A percentile compares a stretch with the other conserved stretches of the same genome.
Evolutionary conservation across 495 filamentous ascomycete genomes (phyloP).

Genomic region (Penicillium bialowiezense): DNA sequence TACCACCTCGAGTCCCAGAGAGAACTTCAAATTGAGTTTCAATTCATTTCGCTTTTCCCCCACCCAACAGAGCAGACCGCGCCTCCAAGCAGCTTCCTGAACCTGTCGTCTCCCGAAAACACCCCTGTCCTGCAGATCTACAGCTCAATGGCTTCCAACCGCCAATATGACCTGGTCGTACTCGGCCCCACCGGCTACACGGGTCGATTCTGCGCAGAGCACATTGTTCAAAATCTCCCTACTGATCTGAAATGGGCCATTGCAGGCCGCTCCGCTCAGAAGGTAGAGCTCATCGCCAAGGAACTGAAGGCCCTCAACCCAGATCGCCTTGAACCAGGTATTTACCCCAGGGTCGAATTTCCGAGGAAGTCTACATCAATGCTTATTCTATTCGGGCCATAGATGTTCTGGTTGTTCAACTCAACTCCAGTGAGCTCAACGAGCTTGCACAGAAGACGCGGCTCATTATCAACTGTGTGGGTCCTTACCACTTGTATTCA

Average conservation of each 20-base stretch:
- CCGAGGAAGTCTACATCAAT: background rate
- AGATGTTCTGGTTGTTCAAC: conserved; percentile 53
- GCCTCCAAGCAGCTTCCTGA: background rate
- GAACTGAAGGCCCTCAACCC: conserved; percentile 64
- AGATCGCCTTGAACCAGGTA: conserved; percentile 69
- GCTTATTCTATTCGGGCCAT: conserved; percentile 5
- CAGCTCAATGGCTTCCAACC: conserved; percentile 37
- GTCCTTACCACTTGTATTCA: conserved; percentile 78
- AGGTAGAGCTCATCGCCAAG: conserved; percentile 65
- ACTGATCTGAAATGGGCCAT: conserved; percentile 87
- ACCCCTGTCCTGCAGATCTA: conserved; percentile 7
- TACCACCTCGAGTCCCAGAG: background rate
- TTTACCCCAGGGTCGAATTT: background rate
- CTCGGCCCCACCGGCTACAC: conserved; percentile 89
- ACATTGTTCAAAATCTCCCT: conserved; percentile 70
- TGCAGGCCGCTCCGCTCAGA: conserved; percentile 73
- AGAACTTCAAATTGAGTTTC: background rate
- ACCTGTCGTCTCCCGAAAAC: conserved; percentile 12
- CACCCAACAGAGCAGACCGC: background rate
- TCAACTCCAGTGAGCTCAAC: conserved; percentile 62
- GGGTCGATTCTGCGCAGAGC: conserved; percentile 71
- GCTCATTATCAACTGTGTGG: conserved; percentile 78
- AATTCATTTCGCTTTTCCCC: background rate
- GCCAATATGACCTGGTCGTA: conserved; percentile 79
- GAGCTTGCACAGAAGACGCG: conserved; percentile 70